Percentiles rank a stretch among this genome's conserved stretches.
phyloP scores from a whole-genome alignment of 306 rosid genomes.

The Hippophae rhamnoides region DNA sequence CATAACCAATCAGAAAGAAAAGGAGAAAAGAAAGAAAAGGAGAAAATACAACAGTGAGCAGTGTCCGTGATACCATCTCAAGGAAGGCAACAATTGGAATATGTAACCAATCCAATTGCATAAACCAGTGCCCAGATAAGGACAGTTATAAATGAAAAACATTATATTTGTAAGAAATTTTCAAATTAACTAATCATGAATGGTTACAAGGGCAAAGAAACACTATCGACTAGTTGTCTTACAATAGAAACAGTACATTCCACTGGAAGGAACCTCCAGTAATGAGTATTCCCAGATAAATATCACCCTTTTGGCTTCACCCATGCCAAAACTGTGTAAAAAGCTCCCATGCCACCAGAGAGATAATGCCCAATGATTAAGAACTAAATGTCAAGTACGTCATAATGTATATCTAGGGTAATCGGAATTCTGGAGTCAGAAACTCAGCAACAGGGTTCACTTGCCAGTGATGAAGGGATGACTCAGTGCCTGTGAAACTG shows the following conservation, averaged over 20 bases:
- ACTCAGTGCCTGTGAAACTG: slow-evolving; percentile 91
- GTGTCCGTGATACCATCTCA: background rate
- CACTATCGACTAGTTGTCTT: slow-evolving; percentile 95
- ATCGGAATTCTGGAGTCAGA: slow-evolving; percentile 63
- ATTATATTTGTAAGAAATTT: slow-evolving; percentile 14
- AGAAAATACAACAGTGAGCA: too few species aligned
- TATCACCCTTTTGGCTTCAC: slow-evolving; percentile 58
- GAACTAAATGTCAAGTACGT: slow-evolving; percentile 54
- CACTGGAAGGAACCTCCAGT: slow-evolving; percentile 80
- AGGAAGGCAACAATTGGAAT: slow-evolving; percentile 17
- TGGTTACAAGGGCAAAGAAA: slow-evolving; percentile 57
- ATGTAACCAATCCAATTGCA: slow-evolving; percentile 27
- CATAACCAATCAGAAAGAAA: too few species aligned
- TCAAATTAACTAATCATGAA: slow-evolving; percentile 35
- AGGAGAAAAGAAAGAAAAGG: too few species aligned
- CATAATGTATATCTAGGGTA: slow-evolving; percentile 70
- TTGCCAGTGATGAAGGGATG: slow-evolving; percentile 99
- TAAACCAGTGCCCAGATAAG: slow-evolving; percentile 47
- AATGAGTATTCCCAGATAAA: slow-evolving; percentile 45
- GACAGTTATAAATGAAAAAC: slow-evolving; percentile 24
- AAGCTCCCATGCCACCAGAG: slow-evolving; percentile 65
- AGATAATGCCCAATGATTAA: slow-evolving; percentile 71
- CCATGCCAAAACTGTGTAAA: slow-evolving; percentile 59
- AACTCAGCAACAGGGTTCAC: slow-evolving; percentile 88
- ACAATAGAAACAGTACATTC: slow-evolving; percentile 95